Evolutionary conservation across 208 protist genomes (phyloP).

Genomic region (Tritrichomonas musculus): DNA sequence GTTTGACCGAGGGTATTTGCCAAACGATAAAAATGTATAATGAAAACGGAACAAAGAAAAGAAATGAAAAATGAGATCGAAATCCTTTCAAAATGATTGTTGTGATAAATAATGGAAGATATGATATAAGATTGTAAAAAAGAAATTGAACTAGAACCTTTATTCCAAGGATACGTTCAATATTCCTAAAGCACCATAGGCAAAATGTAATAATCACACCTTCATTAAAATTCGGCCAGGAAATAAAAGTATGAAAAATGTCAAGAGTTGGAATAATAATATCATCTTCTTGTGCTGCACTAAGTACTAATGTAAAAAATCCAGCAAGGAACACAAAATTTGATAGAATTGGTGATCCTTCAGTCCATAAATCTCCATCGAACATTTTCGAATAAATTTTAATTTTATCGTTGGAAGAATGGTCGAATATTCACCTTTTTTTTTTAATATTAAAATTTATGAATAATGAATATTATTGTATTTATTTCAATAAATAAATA

Average conservation of each 20-base stretch:
- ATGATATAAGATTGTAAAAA: not conserved
- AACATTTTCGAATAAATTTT: not conserved
- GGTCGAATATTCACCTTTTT: too few relatives aligned
- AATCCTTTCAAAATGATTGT: not conserved
- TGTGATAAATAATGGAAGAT: not conserved
- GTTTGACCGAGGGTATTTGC: not conserved
- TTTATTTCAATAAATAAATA: too few relatives aligned
- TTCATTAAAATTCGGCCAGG: not conserved
- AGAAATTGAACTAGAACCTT: not conserved
- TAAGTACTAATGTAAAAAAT: not conserved
- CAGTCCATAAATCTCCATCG: not conserved
- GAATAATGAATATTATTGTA: too few relatives aligned
- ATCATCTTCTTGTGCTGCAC: not conserved
- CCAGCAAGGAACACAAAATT: not conserved
- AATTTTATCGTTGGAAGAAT: too few relatives aligned
- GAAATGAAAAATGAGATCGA: not conserved
- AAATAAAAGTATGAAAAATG: slow-evolving; percentile 1
- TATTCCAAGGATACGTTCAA: not conserved
- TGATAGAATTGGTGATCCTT: not conserved
- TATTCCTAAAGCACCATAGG: not conserved
- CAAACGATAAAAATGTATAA: not conserved
- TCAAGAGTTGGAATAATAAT: not conserved
- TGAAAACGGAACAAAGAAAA: not conserved
- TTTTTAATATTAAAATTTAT: too few relatives aligned
- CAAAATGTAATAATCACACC: not conserved